phyloP scores from a whole-genome alignment of 2,329 filamentous ascomycete genomes.

The Ophiosphaerella herpotricha region DNA sequence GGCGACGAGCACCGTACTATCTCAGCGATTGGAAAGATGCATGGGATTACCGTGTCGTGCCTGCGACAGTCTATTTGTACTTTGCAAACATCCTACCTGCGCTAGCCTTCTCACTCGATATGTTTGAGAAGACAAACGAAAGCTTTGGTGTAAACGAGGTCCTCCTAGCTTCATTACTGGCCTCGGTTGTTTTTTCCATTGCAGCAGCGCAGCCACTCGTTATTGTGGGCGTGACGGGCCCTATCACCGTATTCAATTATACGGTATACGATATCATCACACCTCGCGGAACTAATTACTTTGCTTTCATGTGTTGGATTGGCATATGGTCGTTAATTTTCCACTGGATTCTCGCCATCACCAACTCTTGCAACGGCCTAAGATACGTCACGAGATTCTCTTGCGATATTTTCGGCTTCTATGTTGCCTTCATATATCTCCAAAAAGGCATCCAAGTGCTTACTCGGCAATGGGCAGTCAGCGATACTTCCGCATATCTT shows the following conservation, averaged over 20 bases:
- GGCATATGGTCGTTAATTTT: slow-evolving; percentile 84
- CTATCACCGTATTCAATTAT: slow-evolving; percentile 93
- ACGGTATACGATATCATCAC: slow-evolving; percentile 89
- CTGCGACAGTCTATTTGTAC: slow-evolving; percentile 90
- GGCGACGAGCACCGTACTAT: slow-evolving; percentile 76
- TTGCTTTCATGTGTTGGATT: slow-evolving; percentile 91
- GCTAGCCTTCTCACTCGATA: slow-evolving; percentile 86
- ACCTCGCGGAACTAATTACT: slow-evolving; percentile 77
- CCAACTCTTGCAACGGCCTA: slow-evolving; percentile 87
- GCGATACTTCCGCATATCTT: slow-evolving; percentile 71
- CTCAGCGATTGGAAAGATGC: slow-evolving; percentile 83
- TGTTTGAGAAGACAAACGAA: slow-evolving; percentile 86
- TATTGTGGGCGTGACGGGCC: slow-evolving; percentile 90
- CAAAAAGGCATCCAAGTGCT: slow-evolving; percentile 90
- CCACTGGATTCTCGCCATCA: slow-evolving; percentile 81
- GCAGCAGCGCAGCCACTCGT: slow-evolving; percentile 83
- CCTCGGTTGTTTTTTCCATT: slow-evolving; percentile 78
- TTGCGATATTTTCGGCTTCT: slow-evolving; percentile 93
- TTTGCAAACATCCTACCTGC: slow-evolving; percentile 91
- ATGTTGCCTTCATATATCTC: slow-evolving; percentile 88
- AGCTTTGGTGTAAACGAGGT: slow-evolving; percentile 92
- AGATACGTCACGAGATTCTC: slow-evolving; percentile 89
- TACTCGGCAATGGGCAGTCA: slow-evolving; percentile 69
- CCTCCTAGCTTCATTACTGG: slow-evolving; percentile 81
- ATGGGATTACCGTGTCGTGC: slow-evolving; percentile 87